phyloP scores from a whole-genome alignment of 2,329 filamentous ascomycete species.

The Myriosclerotinia scirpicola region DNA sequence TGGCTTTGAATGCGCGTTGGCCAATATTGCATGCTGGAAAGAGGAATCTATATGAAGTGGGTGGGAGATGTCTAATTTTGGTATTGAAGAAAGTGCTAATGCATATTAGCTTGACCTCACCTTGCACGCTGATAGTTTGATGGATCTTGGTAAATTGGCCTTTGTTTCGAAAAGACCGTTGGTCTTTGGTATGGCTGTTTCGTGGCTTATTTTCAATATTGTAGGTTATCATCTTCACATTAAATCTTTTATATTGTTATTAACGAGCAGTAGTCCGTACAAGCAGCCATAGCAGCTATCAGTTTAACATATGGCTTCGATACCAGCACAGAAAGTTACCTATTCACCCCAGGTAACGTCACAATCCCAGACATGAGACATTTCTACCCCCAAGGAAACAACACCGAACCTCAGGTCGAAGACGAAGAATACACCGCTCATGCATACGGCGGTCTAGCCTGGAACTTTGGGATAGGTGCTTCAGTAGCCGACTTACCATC shows the following conservation, averaged over 20 bases:
- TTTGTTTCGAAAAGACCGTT: slow-evolving; percentile 35
- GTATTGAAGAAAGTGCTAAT: slow-evolving; percentile 23
- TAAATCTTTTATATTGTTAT: no score
- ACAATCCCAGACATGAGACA: slow-evolving; percentile 43
- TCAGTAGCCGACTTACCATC: slow-evolving; percentile 22
- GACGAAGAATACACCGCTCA: slow-evolving; percentile 48
- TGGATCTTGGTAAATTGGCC: slow-evolving; percentile 37
- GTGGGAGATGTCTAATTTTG: background rate
- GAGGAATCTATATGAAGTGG: slow-evolving; percentile 45
- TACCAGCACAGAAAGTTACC: slow-evolving; percentile 40
- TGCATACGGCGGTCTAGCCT: slow-evolving; percentile 45
- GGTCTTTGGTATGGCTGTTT: slow-evolving; percentile 37
- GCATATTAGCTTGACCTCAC: slow-evolving; percentile 38
- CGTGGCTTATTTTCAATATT: slow-evolving; percentile 42
- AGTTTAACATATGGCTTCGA: slow-evolving; percentile 48
- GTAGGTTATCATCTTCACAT: slow-evolving; percentile 30
- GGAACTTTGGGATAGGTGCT: slow-evolving; percentile 35
- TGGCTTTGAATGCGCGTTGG: slow-evolving; percentile 49
- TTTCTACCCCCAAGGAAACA: slow-evolving; percentile 40
- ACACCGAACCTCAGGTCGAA: slow-evolving; percentile 29
- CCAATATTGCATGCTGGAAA: slow-evolving; percentile 45
- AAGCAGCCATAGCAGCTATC: slow-evolving; percentile 47
- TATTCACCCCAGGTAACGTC: slow-evolving; percentile 42
- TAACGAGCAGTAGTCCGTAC: slow-evolving; percentile 40
- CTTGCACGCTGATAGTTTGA: slow-evolving; percentile 41